Conservation (phyloP, 192 early-diverging fungal genomes). For the Coemansia javaensis region DNA sequence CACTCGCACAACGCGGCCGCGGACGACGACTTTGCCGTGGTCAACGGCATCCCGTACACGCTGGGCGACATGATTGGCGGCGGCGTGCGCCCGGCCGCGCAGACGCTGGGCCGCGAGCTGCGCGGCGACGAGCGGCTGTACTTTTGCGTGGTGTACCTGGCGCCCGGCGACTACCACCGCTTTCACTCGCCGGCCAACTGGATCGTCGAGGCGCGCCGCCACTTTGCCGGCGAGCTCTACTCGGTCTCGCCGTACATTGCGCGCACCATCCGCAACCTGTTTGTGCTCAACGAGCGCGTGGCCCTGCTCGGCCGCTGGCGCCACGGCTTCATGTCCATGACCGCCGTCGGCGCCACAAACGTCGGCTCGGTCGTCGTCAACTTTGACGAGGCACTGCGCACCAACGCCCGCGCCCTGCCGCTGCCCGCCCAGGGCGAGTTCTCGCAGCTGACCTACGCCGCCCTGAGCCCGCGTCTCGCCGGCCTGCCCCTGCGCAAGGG, state of each 20-base stretch:
- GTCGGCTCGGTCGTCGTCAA: constrained; percentile 94
- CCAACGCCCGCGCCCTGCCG: constrained; percentile 57
- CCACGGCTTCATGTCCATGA: constrained; percentile 94
- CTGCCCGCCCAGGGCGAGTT: constrained; percentile 66
- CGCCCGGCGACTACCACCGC: constrained; percentile 98
- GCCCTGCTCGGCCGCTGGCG: constrained; percentile 88
- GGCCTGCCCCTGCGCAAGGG: constrained; percentile 70
- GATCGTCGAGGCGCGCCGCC: constrained; percentile 80
- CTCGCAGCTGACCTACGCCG: constrained; percentile 69
- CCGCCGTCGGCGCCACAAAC: constrained; percentile 96
- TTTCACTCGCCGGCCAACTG: constrained; percentile 98
- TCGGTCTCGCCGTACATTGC: constrained; percentile 93
- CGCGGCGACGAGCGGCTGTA: constrained; percentile 71
- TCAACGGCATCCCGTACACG: constrained; percentile 82
- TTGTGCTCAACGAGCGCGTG: constrained; percentile 96
- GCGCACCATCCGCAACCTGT: constrained; percentile 76
- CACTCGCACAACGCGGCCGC: constrained; percentile 63
- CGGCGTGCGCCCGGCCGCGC: constrained; percentile 21
- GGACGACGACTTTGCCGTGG: constrained; percentile 80
- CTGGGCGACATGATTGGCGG: constrained; percentile 67
- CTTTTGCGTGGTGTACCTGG: constrained; percentile 92
- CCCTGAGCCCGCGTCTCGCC: constrained; percentile 54
- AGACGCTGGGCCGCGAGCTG: constrained; percentile 42
- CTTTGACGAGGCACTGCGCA: constrained; percentile 79
- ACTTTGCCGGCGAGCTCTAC: constrained; percentile 94